Conservation (phyloP, 2,329 filamentous ascomycete genomes). For the Stachybotrys elegans region DNA sequence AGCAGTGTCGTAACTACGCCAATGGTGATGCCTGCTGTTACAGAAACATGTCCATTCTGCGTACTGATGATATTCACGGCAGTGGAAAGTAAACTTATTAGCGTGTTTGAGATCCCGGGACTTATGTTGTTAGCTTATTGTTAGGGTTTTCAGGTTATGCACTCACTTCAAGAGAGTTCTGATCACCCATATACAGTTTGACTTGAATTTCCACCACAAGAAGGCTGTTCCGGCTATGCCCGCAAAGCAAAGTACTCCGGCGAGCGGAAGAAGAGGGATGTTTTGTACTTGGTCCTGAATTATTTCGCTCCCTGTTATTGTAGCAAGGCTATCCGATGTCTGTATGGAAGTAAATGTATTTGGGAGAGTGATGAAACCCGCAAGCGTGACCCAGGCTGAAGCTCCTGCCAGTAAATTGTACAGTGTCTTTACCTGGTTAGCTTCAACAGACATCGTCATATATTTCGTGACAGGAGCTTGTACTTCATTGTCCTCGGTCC, state of each 20-base stretch:
- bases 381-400: not conserved
- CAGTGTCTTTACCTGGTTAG: not conserved
- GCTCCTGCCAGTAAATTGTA: not conserved
- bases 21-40: not conserved
- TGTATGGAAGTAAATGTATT: constrained; percentile 1
- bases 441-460: not conserved
- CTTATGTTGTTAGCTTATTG: not conserved
- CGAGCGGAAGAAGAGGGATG: not conserved
- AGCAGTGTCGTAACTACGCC: not conserved
- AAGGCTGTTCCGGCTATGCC: not conserved
- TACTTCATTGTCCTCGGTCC: not conserved
- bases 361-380: not conserved
- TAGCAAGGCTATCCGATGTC: not conserved
- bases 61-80: not conserved
- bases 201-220: not conserved
- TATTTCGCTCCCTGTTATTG: not conserved
- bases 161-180: not conserved
- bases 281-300: not conserved
- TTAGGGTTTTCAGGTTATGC: not conserved
- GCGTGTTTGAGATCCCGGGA: not conserved
- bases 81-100: not conserved
- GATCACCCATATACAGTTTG: not conserved
- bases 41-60: not conserved
- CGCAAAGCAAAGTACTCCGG: not conserved
- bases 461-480: not conserved